These are phyloP conservation scores for Discostella pseudostelligera DNA, from an alignment of 108 stramenopile genomes.

Conservation along the genomic window DNA sequence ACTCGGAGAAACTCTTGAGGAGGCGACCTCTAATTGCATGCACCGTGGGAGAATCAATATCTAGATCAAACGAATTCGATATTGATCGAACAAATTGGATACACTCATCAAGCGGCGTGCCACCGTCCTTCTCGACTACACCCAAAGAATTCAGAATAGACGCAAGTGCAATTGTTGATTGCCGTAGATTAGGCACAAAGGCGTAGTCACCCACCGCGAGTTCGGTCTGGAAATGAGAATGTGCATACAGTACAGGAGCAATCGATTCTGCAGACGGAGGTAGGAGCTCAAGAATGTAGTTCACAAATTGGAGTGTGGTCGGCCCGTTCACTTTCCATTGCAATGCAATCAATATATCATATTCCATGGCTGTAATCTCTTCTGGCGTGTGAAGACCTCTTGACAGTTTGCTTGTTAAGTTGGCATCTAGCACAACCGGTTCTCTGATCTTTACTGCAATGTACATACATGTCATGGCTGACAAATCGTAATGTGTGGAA, in stretches of 20 bases:
- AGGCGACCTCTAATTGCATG: slow-evolving; percentile 27
- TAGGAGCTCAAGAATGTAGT: slow-evolving; percentile 31
- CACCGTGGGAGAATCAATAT: slow-evolving; percentile 26
- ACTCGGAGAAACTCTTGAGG: slow-evolving; percentile 31
- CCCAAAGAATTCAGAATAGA: slow-evolving; percentile 34
- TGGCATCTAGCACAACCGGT: slow-evolving; percentile 73
- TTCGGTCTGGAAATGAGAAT: slow-evolving; percentile 35
- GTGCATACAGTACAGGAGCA: slow-evolving; percentile 15
- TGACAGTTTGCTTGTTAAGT: slow-evolving; percentile 65
- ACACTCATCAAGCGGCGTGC: slow-evolving; percentile 13
- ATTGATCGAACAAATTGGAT: slow-evolving; percentile 21
- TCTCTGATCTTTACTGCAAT: slow-evolving; percentile 65
- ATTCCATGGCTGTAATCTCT: slow-evolving; percentile 72
- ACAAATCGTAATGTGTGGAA: neutral
- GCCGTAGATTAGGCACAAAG: slow-evolving; percentile 23
- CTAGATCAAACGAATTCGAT: slow-evolving; percentile 16
- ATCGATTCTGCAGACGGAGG: slow-evolving; percentile 9
- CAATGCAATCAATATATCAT: slow-evolving; percentile 64
- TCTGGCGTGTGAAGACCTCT: slow-evolving; percentile 67
- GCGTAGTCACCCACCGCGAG: slow-evolving; percentile 36
- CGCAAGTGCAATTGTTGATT: slow-evolving; percentile 28
- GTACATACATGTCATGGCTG: slow-evolving; percentile 58
- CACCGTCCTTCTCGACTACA: slow-evolving; percentile 4
- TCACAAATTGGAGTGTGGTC: slow-evolving; percentile 36
- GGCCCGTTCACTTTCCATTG: slow-evolving; percentile 71